Evolutionary conservation across 2,329 filamentous ascomycete species (phyloP), one percentile per base, ranked within the genome.

Genomic region (Venturia effusa): DNA sequence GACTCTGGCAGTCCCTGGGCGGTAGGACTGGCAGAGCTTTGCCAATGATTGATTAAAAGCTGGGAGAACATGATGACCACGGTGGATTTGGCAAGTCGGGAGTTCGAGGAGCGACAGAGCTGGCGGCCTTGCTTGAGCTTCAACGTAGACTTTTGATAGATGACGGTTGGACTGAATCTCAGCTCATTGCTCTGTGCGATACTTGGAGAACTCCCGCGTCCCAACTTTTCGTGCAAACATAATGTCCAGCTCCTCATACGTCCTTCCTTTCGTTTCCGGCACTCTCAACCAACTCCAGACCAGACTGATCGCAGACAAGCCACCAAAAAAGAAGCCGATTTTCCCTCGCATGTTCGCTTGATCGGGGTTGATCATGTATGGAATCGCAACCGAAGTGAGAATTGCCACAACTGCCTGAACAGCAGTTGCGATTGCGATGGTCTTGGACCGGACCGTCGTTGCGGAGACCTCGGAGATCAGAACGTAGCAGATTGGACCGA

Each of bases 341-440:
- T 84, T 94, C 76, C 93, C 95, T 66, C 84, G 81, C 92, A 91
- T 96, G 75, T 95, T 80, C 91, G 92, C 96, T 0, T 85, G 88
- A 1, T 80, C 82, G 0, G 92, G 90, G 76, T 96, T 96, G 48
- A 96, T 82, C 92, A 96, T 96, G 76, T 96, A 96, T 0, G 92
- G 92, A 0, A 90, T 95, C 51, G 96, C 76, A 3, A 96, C 88
- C 61, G 85, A 87, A 71, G 86, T 90, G 70, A 96, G 77, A 68
- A 97, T 96, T 67, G 84, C 88, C 54, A 92, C 88, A 61, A 96
- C 78, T 70, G 93, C 92, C 80, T 79, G 81, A 17, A 91, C 78
- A 68, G 90, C 89, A 64, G 92, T 87, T 1, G 89, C 91, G 1
- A 96, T 82, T 0, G 94, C 92, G 27, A 96, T 88, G 0, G 92